These are phyloP conservation scores for Reutealis trisperma DNA, from an alignment of 345 rosid species.

Conservation along the genomic window DNA sequence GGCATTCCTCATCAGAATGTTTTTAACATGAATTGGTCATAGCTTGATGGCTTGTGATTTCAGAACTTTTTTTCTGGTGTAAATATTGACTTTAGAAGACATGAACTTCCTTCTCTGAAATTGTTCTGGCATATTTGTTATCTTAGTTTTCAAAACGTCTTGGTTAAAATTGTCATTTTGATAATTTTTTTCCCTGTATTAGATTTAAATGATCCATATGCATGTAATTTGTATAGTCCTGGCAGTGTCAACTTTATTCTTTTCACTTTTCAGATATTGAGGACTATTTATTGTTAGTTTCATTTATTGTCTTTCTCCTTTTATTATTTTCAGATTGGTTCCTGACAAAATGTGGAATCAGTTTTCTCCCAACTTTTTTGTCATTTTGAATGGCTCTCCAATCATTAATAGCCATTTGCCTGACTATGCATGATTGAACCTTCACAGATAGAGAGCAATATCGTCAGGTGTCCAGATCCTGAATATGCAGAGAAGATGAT, in stretches of 20 bases:
- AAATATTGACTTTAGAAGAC: background rate
- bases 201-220: too few species aligned
- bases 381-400: background rate
- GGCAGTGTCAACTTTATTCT: background rate
- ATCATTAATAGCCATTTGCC: conserved; percentile 3
- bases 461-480: conserved; percentile 94
- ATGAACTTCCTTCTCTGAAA: background rate
- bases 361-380: background rate
- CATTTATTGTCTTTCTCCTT: background rate
- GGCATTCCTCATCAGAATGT: background rate
- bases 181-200: too few species aligned
- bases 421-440: conserved; percentile 10
- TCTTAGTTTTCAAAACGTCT: background rate
- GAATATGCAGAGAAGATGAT: conserved; percentile 98
- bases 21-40: background rate
- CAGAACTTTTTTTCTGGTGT: background rate
- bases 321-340: background rate
- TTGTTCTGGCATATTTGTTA: background rate
- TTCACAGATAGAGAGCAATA: conserved; percentile 88
- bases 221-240: background rate
- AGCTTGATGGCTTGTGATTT: background rate
- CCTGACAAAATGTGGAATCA: background rate
- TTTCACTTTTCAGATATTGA: background rate
- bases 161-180: background rate
- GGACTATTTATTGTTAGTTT: background rate